phyloP scores from a whole-genome alignment of 805 yeast genomes.

The Saccharomycopsis fodiens region DNA sequence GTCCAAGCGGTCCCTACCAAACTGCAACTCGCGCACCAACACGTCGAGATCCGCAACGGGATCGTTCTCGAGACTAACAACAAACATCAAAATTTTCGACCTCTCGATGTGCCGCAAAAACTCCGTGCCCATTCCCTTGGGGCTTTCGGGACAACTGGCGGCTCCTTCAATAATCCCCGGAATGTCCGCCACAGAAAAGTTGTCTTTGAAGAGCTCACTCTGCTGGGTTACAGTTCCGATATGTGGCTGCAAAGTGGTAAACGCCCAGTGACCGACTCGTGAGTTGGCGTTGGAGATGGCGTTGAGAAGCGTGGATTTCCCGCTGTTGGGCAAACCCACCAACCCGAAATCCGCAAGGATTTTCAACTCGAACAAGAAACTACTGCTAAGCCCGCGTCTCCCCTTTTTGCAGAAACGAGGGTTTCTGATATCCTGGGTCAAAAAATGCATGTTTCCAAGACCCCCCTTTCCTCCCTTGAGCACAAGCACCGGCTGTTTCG shows the following conservation, averaged over 20 bases:
- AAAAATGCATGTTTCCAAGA: constrained; percentile 91
- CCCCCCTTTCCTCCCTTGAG: constrained; percentile 91
- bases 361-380: constrained; percentile 76
- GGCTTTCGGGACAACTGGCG: constrained; percentile 34
- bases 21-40: constrained; percentile 55
- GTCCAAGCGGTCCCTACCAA: constrained; percentile 50
- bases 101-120: constrained; percentile 90
- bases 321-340: constrained; percentile 95
- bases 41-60: constrained; percentile 62
- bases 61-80: constrained; percentile 62
- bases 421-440: constrained; percentile 74
- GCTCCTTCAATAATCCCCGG: constrained; percentile 96
- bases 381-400: constrained; percentile 55
- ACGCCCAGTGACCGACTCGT: constrained; percentile 92
- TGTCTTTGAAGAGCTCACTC: constrained; percentile 31
- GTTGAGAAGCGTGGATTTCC: constrained; percentile 81
- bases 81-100: constrained; percentile 83
- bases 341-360: constrained; percentile 88
- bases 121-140: constrained; percentile 90
- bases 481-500: constrained; percentile 60
- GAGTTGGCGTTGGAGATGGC: constrained; percentile 89
- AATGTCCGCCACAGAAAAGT: constrained; percentile 91
- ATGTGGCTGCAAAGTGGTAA: constrained; percentile 87
- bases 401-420: constrained; percentile 87
- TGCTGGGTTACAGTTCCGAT: constrained; percentile 82